A percentile compares a stretch with the other conserved stretches of the same genome.
These are phyloP conservation scores for Talaromyces rugulosus DNA, from an alignment of 2,329 filamentous ascomycete species.

Conservation along the genomic window DNA sequence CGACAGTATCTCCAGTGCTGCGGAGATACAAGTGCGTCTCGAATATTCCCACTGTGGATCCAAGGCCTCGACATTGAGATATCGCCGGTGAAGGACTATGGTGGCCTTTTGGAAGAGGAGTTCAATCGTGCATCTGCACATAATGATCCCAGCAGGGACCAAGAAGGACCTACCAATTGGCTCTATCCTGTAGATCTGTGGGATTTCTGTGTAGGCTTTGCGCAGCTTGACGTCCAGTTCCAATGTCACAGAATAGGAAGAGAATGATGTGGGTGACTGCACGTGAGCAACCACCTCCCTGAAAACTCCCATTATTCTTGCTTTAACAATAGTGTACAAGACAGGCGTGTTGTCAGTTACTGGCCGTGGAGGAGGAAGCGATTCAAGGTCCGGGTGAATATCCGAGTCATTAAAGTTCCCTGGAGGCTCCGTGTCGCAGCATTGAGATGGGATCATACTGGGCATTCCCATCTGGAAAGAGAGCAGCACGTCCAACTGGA, in stretches of 20 bases:
- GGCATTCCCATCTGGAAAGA: slow-evolving; percentile 60
- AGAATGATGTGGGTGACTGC: slow-evolving; percentile 8
- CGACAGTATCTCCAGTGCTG: slow-evolving; percentile 44
- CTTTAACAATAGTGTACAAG: slow-evolving; percentile 31
- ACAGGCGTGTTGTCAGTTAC: slow-evolving; percentile 47
- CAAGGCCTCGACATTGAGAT: slow-evolving; percentile 35
- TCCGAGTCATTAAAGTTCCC: slow-evolving; percentile 56
- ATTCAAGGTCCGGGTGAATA: slow-evolving; percentile 45
- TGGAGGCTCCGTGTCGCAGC: slow-evolving; percentile 53
- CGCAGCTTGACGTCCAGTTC: slow-evolving; percentile 21
- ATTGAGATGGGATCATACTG: slow-evolving; percentile 53
- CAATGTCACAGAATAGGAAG: slow-evolving; percentile 18
- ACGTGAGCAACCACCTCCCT: slow-evolving; percentile 24
- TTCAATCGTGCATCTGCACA: slow-evolving; percentile 48
- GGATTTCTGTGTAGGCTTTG: slow-evolving; percentile 17
- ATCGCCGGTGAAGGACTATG: slow-evolving; percentile 48
- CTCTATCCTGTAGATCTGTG: slow-evolving; percentile 20
- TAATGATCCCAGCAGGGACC: slow-evolving; percentile 46
- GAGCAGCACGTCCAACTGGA: slow-evolving; percentile 55
- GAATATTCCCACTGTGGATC: slow-evolving; percentile 35
- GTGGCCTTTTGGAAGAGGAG: slow-evolving; percentile 47
- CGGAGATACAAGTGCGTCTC: slow-evolving; percentile 40
- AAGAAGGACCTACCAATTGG: slow-evolving; percentile 34
- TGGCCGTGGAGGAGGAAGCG: slow-evolving; percentile 49
- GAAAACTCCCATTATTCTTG: slow-evolving; percentile 23